These are phyloP conservation scores for Cyclanthera cordifolia DNA, from an alignment of 306 rosid species.

Conservation along the genomic window DNA sequence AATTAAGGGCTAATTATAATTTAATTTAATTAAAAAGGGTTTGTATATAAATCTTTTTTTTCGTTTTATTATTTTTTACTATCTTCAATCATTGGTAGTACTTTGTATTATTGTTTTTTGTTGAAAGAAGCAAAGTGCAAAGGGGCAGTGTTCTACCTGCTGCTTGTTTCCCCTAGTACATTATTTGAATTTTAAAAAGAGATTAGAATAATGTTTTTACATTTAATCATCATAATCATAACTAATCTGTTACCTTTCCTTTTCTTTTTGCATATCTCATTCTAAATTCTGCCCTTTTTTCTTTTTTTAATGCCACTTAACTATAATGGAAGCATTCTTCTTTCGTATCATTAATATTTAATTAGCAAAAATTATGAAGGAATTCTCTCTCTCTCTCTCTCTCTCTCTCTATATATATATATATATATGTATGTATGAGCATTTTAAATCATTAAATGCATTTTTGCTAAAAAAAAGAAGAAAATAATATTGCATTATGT, in stretches of 20 bases:
- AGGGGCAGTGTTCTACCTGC: not conserved
- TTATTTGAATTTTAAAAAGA: not conserved
- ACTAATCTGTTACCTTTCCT: too few species aligned
- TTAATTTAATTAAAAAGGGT: not conserved
- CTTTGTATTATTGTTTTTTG: constrained; percentile 3
- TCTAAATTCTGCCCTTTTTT: not conserved
- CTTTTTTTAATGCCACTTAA: not conserved
- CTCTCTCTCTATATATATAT: too few species aligned
- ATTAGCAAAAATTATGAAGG: not conserved
- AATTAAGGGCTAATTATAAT: not conserved
- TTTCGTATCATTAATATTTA: not conserved
- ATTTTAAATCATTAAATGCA: too few species aligned
- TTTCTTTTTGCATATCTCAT: not conserved
- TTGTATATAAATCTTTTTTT: not conserved
- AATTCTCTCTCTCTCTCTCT: too few species aligned
- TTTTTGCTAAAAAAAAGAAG: too few species aligned
- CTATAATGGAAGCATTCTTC: constrained; percentile 9
- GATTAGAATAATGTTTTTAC: not conserved
- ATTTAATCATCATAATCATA: constrained; percentile 5
- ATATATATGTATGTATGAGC: too few species aligned
- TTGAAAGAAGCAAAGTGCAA: constrained; percentile 1
- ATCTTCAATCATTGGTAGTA: constrained; percentile 8
- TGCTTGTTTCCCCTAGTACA: not conserved
- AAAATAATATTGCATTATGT: too few species aligned
- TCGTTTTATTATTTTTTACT: not conserved